A percentile compares a stretch with the other conserved stretches of the same genome.
These are phyloP conservation scores for Candida patagonica DNA, from an alignment of 805 yeast species.

Conservation along the genomic window DNA sequence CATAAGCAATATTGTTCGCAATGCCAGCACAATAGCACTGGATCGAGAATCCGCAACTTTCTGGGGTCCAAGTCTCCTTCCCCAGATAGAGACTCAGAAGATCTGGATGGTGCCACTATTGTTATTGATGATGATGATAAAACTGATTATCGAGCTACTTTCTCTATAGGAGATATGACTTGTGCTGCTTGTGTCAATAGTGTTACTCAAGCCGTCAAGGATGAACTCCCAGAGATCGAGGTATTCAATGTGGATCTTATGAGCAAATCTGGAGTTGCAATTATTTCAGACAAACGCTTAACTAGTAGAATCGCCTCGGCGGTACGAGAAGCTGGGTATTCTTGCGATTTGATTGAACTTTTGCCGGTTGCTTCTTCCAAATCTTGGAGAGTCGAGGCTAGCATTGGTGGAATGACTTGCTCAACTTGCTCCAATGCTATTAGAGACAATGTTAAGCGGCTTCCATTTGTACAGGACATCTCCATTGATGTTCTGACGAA, in stretches of 20 bases:
- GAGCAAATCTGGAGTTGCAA: slow-evolving; percentile 43
- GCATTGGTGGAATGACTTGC: slow-evolving; percentile 69
- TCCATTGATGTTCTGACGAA: slow-evolving; percentile 52
- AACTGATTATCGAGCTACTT: slow-evolving; percentile 38
- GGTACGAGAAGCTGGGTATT: slow-evolving; percentile 40
- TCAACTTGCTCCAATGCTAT: slow-evolving; percentile 60
- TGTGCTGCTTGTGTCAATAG: slow-evolving; percentile 52
- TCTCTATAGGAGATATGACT: slow-evolving; percentile 58
- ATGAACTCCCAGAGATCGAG: slow-evolving; percentile 23
- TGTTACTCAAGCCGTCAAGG: slow-evolving; percentile 35
- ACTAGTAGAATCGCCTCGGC: slow-evolving; percentile 41
- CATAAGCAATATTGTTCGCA: slow-evolving; percentile 12
- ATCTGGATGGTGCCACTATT: background rate
- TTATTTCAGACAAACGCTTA: slow-evolving; percentile 41
- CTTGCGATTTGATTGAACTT: slow-evolving; percentile 46
- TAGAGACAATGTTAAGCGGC: slow-evolving; percentile 30
- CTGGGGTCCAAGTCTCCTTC: no score
- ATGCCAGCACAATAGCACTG: slow-evolving; percentile 11
- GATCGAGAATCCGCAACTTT: slow-evolving; percentile 12
- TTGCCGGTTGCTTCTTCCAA: slow-evolving; percentile 44
- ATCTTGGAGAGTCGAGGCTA: slow-evolving; percentile 43
- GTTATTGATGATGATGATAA: slow-evolving; percentile 4
- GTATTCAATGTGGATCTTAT: slow-evolving; percentile 43
- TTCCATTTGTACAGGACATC: slow-evolving; percentile 45
- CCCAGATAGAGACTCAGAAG: background rate